phyloP scores from a whole-genome alignment of 768 basidiomycete species.

The Kwoniella dendrophila region DNA sequence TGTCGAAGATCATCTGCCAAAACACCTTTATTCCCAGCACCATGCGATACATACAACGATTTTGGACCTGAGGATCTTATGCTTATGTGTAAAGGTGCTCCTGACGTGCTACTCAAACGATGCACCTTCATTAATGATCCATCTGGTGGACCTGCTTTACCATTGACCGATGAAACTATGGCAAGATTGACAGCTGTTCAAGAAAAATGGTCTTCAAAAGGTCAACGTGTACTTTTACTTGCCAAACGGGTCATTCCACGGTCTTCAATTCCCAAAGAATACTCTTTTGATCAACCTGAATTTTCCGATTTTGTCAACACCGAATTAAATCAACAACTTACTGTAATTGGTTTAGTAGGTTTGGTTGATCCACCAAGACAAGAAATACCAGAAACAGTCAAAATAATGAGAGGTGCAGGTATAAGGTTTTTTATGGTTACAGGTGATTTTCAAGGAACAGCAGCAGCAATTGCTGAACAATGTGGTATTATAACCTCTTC shows the following conservation, averaged over 20 bases:
- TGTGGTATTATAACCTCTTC: slow-evolving; percentile 63
- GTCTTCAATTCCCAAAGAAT: slow-evolving; percentile 52
- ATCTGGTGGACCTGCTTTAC: slow-evolving; percentile 54
- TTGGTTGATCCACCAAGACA: slow-evolving; percentile 66
- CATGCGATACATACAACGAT: slow-evolving; percentile 47
- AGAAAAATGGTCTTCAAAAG: slow-evolving; percentile 62
- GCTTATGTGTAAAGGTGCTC: slow-evolving; percentile 66
- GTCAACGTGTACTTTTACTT: slow-evolving; percentile 68
- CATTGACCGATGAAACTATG: slow-evolving; percentile 46
- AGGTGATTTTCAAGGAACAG: slow-evolving; percentile 64
- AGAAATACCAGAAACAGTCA: slow-evolving; percentile 60
- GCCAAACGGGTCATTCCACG: slow-evolving; percentile 60
- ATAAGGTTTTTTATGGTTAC: slow-evolving; percentile 70
- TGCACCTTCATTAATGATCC: slow-evolving; percentile 57
- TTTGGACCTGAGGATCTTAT: slow-evolving; percentile 43
- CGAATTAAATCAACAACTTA: slow-evolving; percentile 59
- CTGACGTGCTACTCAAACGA: slow-evolving; percentile 58
- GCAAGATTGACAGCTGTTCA: slow-evolving; percentile 46
- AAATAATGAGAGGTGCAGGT: slow-evolving; percentile 60
- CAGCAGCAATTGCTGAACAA: slow-evolving; percentile 65
- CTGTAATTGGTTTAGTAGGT: slow-evolving; percentile 65
- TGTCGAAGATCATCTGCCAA: slow-evolving; percentile 18
- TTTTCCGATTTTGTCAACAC: slow-evolving; percentile 59
- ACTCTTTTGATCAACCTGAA: slow-evolving; percentile 53
- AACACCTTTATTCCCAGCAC: slow-evolving; percentile 28